phyloP scores from a whole-genome alignment of 1,284 basidiomycete genomes.

The Tremellales sp. region DNA sequence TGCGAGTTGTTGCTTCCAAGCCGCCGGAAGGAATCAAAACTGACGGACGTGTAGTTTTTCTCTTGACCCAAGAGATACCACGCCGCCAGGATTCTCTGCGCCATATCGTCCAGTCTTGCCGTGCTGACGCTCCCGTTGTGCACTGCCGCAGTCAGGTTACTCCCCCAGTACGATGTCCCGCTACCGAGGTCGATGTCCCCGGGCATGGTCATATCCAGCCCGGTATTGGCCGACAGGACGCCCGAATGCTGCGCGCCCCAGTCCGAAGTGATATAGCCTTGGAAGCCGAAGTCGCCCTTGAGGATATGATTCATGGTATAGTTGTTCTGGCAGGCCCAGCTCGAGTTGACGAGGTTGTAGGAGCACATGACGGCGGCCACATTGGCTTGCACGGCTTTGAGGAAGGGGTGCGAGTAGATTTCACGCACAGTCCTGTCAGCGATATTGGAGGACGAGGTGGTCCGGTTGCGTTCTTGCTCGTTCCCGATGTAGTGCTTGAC shows the following conservation, averaged over 20 bases:
- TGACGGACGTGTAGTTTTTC: conserved; percentile 52
- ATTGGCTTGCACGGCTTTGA: conserved; percentile 69
- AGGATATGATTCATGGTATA: conserved; percentile 65
- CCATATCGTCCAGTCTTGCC: conserved; percentile 61
- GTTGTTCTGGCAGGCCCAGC: conserved; percentile 65
- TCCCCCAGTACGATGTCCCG: conserved; percentile 55
- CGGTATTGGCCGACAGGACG: conserved; percentile 53
- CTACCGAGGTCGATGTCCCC: conserved; percentile 58
- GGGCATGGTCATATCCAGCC: conserved; percentile 63
- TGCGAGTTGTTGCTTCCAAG: conserved; percentile 52
- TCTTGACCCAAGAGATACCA: conserved; percentile 66
- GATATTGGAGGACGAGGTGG: conserved; percentile 61
- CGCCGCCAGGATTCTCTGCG: conserved; percentile 59
- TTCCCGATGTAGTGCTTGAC: conserved; percentile 64
- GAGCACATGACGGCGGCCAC: conserved; percentile 75
- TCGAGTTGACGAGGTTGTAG: conserved; percentile 59
- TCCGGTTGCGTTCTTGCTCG: conserved; percentile 46
- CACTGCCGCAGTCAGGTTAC: conserved; percentile 55
- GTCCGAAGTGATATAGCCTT: conserved; percentile 66
- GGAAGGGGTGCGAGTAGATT: conserved; percentile 55
- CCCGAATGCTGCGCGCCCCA: conserved; percentile 63
- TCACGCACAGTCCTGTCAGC: conserved; percentile 65
- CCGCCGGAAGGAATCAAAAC: conserved; percentile 39
- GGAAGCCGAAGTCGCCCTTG: conserved; percentile 72
- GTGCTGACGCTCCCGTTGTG: conserved; percentile 56